Conservation (phyloP, 2,329 filamentous ascomycete species). For the Monosporascus sp. region DNA sequence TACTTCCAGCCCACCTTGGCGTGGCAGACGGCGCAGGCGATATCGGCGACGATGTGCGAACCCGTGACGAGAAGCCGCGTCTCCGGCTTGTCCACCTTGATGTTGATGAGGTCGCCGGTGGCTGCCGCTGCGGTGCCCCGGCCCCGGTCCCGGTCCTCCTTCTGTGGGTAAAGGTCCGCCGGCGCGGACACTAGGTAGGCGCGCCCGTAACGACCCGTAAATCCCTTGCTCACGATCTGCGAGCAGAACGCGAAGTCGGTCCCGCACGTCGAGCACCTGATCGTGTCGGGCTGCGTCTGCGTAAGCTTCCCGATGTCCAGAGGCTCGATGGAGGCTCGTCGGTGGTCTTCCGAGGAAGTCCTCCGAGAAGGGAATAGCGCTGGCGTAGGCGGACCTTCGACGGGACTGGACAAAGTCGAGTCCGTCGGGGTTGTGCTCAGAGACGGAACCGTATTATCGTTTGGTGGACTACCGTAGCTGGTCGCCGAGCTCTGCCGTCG, state of each 20-base stretch:
- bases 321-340: constrained; percentile 7
- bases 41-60: constrained; percentile 59
- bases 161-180: constrained; percentile 7
- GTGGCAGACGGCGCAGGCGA: constrained; percentile 51
- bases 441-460: constrained; percentile 25
- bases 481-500: constrained; percentile 30
- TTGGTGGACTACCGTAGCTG: constrained; percentile 18
- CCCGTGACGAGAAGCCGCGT: constrained; percentile 57
- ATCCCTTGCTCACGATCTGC: constrained; percentile 61
- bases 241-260: constrained; percentile 55
- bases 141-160: not conserved
- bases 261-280: constrained; percentile 55
- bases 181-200: constrained; percentile 53
- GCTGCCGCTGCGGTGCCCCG: not conserved
- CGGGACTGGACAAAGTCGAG: constrained; percentile 24
- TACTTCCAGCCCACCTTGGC: constrained; percentile 64
- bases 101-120: constrained; percentile 41
- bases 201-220: constrained; percentile 60
- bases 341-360: constrained; percentile 1
- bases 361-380: constrained; percentile 12
- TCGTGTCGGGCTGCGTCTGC: constrained; percentile 45
- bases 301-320: constrained; percentile 27
- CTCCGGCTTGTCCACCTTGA: constrained; percentile 49
- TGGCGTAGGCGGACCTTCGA: constrained; percentile 18
- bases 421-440: constrained; percentile 31